Evolutionary conservation across 2,329 filamentous ascomycete species (phyloP), one percentile per base, ranked within the genome.

Genomic region (Monosporascus sp.): DNA sequence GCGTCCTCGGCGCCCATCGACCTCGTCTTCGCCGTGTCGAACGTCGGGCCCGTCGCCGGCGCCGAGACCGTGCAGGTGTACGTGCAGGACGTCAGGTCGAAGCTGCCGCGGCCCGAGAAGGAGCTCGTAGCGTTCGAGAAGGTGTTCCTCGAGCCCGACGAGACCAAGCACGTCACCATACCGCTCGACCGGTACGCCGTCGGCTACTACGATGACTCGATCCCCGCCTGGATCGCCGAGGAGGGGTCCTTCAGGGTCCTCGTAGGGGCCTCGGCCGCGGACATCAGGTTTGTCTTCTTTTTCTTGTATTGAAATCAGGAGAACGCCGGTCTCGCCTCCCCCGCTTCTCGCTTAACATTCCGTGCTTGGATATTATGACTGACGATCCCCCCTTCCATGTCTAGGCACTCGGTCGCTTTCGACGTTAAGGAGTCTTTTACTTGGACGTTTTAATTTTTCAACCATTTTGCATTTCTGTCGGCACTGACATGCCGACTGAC

Each of bases 41-140:
- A 88, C 65, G 78, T 77, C 0, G 86, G 86, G 3, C 57, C 63
- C 0, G 67, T 78, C 0, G 71, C 77, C 2, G 86, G 85, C 1
- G 73, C 77, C 1, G 85, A 89, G 64, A 84, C 81, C 37, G 80
- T 89, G 7, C 86, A 90, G 69, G 72, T 84, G 2, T 90, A 89
- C 59, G 74, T 89, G 47, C 74, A 76, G n/a, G 84, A 87, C 52
- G 74, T 80, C 48, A 81, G 80, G 64, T 83, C 83, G 1, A 72
- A 78, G 9, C 72, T 89, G n/a, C 80, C 80, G 0, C 73, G 86
- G 22, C 86, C 86, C 0, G 80, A 83, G 59, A 89, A 89, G 69
- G 86, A 90, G 68, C 73, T 90, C 1, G 83, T 84, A 36, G 85
- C 83, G 0, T 90, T 89, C 62, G 79, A 80, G 53, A 89, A 88